Evolutionary conservation across 495 filamentous ascomycete species (phyloP).

Genomic region (Hypoxylon rickii): DNA sequence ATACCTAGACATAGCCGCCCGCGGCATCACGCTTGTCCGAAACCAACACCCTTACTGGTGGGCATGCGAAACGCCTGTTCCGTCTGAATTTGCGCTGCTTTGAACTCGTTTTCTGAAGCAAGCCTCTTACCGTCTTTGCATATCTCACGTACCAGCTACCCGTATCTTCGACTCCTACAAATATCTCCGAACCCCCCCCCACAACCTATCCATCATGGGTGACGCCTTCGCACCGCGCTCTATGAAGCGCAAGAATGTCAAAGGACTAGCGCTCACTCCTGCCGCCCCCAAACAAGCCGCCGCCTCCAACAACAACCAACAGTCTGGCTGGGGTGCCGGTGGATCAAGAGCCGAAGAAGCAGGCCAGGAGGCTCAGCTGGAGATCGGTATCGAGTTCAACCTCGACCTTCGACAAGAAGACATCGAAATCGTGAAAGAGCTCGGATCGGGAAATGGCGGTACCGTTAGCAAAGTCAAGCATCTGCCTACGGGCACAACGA

Average conservation of each 20-base stretch:
- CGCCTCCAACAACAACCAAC: constrained; percentile 50
- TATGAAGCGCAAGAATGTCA: constrained; percentile 97
- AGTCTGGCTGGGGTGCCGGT: constrained; percentile 59
- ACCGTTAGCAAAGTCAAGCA: constrained; percentile 98
- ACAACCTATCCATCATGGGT: constrained; percentile 62
- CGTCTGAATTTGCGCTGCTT: constrained; percentile 10
- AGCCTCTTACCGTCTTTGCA: neutral
- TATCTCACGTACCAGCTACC: constrained; percentile 9
- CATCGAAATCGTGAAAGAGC: constrained; percentile 87
- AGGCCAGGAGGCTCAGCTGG: constrained; percentile 71
- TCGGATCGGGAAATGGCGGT: constrained; percentile 94
- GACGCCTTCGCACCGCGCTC: constrained; percentile 86
- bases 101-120: constrained; percentile 8
- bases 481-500: constrained; percentile 89
- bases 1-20: no score
- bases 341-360: constrained; percentile 59
- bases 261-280: constrained; percentile 83
- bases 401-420: constrained; percentile 91
- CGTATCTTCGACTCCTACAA: constrained; percentile 3
- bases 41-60: neutral
- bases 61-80: neutral
- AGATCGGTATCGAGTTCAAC: constrained; percentile 96
- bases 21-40: no score
- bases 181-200: constrained; percentile 2
- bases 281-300: constrained; percentile 59